Evolutionary conservation across 768 basidiomycete species (phyloP).

Genomic region (Collybia sp.): DNA sequence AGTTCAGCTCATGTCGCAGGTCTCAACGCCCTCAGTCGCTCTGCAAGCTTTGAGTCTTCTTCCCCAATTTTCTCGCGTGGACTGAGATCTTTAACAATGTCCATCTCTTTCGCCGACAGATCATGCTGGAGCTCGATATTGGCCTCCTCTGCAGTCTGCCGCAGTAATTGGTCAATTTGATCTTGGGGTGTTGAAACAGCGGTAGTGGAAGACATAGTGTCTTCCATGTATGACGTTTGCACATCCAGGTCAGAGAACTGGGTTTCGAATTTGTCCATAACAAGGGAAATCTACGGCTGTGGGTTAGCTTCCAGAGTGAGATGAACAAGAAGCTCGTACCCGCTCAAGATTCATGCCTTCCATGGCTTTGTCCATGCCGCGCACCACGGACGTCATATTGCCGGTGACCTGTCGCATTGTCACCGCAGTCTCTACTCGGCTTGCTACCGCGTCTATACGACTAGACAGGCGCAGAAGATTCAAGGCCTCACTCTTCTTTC

Average conservation of each 20-base stretch:
- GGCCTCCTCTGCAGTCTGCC: slow-evolving; percentile 95
- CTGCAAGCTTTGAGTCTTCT: slow-evolving; percentile 79
- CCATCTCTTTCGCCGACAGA: slow-evolving; percentile 60
- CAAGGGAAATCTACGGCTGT: slow-evolving; percentile 76
- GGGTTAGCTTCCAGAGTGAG: background rate
- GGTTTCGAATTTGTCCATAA: slow-evolving; percentile 98
- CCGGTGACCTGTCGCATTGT: slow-evolving; percentile 97
- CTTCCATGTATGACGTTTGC: slow-evolving; percentile 97
- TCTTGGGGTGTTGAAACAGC: slow-evolving; percentile 95
- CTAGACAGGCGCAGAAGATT: slow-evolving; percentile 89
- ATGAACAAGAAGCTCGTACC: slow-evolving; percentile 41
- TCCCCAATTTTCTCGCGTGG: slow-evolving; percentile 56
- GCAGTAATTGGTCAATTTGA: slow-evolving; percentile 89
- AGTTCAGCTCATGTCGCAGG: slow-evolving; percentile 52
- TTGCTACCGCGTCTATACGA: slow-evolving; percentile 94
- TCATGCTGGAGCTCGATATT: slow-evolving; percentile 95
- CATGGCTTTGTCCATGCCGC: slow-evolving; percentile 99
- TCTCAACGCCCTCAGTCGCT: slow-evolving; percentile 82
- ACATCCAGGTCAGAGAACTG: slow-evolving; percentile 98
- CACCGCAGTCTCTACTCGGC: slow-evolving; percentile 95
- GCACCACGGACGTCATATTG: slow-evolving; percentile 94
- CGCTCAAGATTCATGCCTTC: slow-evolving; percentile 97
- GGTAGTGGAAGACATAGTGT: slow-evolving; percentile 90
- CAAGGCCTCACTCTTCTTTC: slow-evolving; percentile 94
- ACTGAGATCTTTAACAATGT: slow-evolving; percentile 52